Base-by-base conservation (phyloP, 2,329 filamentous ascomycete species). In the Colletotrichum navitas region DNA sequence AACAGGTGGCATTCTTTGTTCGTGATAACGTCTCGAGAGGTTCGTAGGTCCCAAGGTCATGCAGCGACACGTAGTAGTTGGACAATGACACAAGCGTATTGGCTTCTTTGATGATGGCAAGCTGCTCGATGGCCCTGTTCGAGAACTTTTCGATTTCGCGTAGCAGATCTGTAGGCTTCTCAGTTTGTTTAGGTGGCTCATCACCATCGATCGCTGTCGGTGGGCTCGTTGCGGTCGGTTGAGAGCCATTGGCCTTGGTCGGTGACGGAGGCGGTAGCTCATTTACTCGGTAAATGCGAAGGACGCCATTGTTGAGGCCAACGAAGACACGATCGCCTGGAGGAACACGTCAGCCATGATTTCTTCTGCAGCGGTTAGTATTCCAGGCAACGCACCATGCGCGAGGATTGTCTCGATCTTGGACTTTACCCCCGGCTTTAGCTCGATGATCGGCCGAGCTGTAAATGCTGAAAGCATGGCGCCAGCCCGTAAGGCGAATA, bases 401-500 rank as follows among this genome's bases (percentile, higher is more conserved):
- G 95, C 94, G 59, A 98, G 88, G 76, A 99, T 94, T 61, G 94
- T 96, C 84, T 99, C 96, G 83, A 99, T 97, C 86, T 93, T 96
- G 75, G 94, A 97, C 86, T 97, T 98, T 89, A 98, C 95, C 82
- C 94, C 92, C 82, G 91, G 91, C 85, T 93, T 95, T 78, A 99
- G 92, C 93, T 99, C 96, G 87, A 98, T 93, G 81, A 99, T 95
- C 75, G 95, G 93, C 79, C 94, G 93, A 85, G 96, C 95, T 77
- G 93, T 97, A 85, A 99, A 99, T 80, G 96, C 96, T 83, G 95
- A 97, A 83, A 99, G 92, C 96, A 98, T 98, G 83, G 86, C 86
- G 78, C 81, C 82, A 84, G 84, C 84, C 81, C 83, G 75, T 76
- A 49, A 55, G 66, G 69, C 69, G 77, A 71, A 77, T 66, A 26